These are phyloP conservation scores for Amylostereum areolatum DNA, from an alignment of 1,284 basidiomycete species.

Conservation along the genomic window DNA sequence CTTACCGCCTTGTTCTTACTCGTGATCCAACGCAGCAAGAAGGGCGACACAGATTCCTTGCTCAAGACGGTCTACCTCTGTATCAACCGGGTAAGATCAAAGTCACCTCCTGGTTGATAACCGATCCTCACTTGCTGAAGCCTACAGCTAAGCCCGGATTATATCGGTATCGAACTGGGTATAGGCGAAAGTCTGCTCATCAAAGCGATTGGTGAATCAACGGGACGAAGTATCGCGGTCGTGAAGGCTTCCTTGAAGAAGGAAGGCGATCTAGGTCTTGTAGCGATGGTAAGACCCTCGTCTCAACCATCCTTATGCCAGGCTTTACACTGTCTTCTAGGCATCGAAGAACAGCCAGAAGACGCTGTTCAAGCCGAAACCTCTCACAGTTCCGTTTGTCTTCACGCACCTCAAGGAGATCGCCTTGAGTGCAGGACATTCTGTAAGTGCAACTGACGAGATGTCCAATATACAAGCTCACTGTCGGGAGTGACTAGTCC, in stretches of 20 bases:
- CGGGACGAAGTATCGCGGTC: slow-evolving; percentile 76
- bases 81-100: slow-evolving; percentile 79
- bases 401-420: slow-evolving; percentile 86
- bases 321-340: slow-evolving; percentile 31
- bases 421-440: slow-evolving; percentile 77
- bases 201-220: slow-evolving; percentile 94
- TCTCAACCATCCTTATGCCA: neutral
- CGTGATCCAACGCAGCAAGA: slow-evolving; percentile 80
- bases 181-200: slow-evolving; percentile 94
- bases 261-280: slow-evolving; percentile 92
- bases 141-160: slow-evolving; percentile 88
- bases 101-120: neutral
- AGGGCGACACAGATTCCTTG: slow-evolving; percentile 65
- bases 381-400: slow-evolving; percentile 83
- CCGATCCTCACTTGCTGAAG: neutral
- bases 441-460: slow-evolving; percentile 39
- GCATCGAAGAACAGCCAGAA: slow-evolving; percentile 92
- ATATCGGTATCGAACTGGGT: slow-evolving; percentile 92
- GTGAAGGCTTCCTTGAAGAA: slow-evolving; percentile 93
- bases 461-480: neutral
- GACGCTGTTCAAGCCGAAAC: slow-evolving; percentile 92
- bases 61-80: slow-evolving; percentile 93
- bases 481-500: slow-evolving; percentile 53
- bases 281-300: slow-evolving; percentile 71
- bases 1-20: slow-evolving; percentile 86